phyloP scores from a whole-genome alignment of 2,329 filamentous ascomycete species.

The Dothideomycetes sp. region DNA sequence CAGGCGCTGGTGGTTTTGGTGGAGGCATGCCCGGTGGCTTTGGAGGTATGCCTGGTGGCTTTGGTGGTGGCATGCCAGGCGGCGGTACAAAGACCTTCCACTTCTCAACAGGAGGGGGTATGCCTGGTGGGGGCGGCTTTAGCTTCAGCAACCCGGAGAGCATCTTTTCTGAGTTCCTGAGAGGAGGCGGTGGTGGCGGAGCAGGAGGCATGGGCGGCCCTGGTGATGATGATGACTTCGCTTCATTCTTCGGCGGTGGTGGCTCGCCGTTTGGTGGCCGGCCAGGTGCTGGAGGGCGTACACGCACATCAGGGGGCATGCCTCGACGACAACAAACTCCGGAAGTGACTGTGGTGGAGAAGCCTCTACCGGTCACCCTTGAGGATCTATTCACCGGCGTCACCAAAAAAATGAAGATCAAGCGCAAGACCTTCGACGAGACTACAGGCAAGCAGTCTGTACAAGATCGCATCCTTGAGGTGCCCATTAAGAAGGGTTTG shows the following conservation, averaged over 20 bases:
- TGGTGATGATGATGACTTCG: conserved; percentile 45
- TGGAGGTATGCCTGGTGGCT: conserved; percentile 17
- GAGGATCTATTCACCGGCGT: conserved; percentile 82
- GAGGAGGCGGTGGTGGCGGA: conserved; percentile 40
- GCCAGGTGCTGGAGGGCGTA: conserved; percentile 13
- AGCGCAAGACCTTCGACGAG: conserved; percentile 83
- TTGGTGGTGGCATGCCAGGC: conserved; percentile 46
- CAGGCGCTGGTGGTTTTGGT: conserved; percentile 36
- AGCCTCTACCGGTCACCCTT: conserved; percentile 65
- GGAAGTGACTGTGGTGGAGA: conserved; percentile 85
- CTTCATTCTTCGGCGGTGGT: conserved; percentile 39
- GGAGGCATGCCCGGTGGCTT: conserved; percentile 42
- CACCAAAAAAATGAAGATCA: conserved; percentile 97
- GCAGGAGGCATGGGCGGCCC: conserved; percentile 20
- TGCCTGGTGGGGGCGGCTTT: conserved; percentile 48
- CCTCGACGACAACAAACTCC: conserved; percentile 49
- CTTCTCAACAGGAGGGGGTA: conserved; percentile 47
- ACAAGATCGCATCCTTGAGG: conserved; percentile 83
- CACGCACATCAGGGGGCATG: conserved; percentile 14
- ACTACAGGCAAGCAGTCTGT: conserved; percentile 70
- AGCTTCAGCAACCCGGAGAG: conserved; percentile 71
- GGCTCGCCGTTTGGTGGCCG: conserved; percentile 25
- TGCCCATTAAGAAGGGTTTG: conserved; percentile 88
- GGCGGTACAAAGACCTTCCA: conserved; percentile 47
- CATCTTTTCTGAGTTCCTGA: conserved; percentile 78